These are phyloP conservation scores for Raffaelea ambrosiae DNA, from an alignment of 2,329 filamentous ascomycete species.

Conservation along the genomic window DNA sequence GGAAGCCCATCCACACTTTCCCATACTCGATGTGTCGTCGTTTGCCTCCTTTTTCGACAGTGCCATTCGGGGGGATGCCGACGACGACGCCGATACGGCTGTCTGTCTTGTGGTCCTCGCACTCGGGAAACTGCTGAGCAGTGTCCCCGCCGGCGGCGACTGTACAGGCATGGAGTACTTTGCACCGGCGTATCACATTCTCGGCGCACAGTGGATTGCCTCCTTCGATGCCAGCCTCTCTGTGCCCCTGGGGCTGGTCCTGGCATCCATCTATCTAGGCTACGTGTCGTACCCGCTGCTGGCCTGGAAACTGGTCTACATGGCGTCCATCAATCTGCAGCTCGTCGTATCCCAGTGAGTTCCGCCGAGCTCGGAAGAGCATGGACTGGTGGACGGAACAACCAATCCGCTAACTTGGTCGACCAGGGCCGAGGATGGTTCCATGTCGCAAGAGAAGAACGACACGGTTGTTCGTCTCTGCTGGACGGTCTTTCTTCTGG, in stretches of 20 bases:
- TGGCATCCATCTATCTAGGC: background rate
- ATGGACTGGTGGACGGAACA: too few species aligned
- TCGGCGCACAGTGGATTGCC: background rate
- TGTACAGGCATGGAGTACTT: background rate
- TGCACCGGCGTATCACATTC: background rate
- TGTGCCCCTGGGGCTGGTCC: background rate
- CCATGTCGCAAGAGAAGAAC: background rate
- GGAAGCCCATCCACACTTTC: too few species aligned
- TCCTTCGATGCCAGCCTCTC: background rate
- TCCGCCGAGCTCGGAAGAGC: too few species aligned
- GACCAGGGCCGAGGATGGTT: background rate
- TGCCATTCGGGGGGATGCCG: too few species aligned
- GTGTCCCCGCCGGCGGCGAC: too few species aligned
- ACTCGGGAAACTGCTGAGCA: too few species aligned
- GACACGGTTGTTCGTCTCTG: slow-evolving; percentile 14
- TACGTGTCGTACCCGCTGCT: background rate
- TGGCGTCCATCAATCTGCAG: slow-evolving; percentile 3
- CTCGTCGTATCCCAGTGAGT: background rate
- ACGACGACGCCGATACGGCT: too few species aligned
- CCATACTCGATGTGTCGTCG: too few species aligned
- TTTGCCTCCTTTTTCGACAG: too few species aligned
- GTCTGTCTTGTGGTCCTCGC: too few species aligned
- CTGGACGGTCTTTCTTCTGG: slow-evolving; percentile 18
- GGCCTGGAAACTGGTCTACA: background rate
- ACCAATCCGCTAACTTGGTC: too few species aligned